phyloP scores from a whole-genome alignment of 2,329 filamentous ascomycete species.

The Colletotrichum sp. region DNA sequence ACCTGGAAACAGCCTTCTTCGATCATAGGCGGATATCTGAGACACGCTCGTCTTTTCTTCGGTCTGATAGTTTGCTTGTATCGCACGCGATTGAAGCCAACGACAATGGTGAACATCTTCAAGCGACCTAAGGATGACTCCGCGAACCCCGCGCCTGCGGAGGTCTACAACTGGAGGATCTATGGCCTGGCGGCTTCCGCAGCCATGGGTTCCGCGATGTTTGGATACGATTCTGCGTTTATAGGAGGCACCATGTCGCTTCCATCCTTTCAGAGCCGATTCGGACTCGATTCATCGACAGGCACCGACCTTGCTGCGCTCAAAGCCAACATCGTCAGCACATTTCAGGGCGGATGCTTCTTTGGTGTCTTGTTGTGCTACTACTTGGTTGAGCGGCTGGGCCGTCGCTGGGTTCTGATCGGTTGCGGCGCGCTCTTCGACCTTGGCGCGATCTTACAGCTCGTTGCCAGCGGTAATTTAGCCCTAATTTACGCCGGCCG shows the following conservation, averaged over 20 bases:
- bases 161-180: slow-evolving; percentile 33
- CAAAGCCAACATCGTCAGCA: slow-evolving; percentile 38
- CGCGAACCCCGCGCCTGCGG: slow-evolving; percentile 18
- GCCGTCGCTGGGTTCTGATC: slow-evolving; percentile 56
- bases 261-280: slow-evolving; percentile 24
- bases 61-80: neutral
- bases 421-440: slow-evolving; percentile 53
- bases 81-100: neutral
- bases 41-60: neutral
- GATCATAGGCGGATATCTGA: neutral
- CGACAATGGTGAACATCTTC: neutral
- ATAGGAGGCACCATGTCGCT: slow-evolving; percentile 29
- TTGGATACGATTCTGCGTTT: slow-evolving; percentile 28
- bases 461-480: slow-evolving; percentile 53
- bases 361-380: slow-evolving; percentile 60
- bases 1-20: neutral
- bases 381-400: slow-evolving; percentile 59
- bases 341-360: slow-evolving; percentile 61
- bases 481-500: slow-evolving; percentile 62
- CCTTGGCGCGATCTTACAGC: slow-evolving; percentile 49
- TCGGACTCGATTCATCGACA: slow-evolving; percentile 8
- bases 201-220: slow-evolving; percentile 30
- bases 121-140: slow-evolving; percentile 14
- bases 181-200: slow-evolving; percentile 29
- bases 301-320: slow-evolving; percentile 14